These are phyloP conservation scores for Rosa hybrid DNA, from an alignment of 331 rosid species.

Conservation along the genomic window DNA sequence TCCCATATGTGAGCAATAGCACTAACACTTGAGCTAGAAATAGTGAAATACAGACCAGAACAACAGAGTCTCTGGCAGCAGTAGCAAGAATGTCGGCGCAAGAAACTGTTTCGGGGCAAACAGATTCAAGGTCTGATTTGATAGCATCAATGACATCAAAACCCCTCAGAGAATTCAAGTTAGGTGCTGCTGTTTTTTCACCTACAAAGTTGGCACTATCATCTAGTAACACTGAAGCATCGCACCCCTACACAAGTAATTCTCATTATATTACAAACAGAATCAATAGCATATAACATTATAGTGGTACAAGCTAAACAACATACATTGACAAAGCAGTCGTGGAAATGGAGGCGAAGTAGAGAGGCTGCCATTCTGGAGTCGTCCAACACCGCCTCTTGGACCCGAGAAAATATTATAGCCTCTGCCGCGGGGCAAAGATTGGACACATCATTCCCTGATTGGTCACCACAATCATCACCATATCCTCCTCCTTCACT, in stretches of 20 bases:
- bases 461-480: slow-evolving; percentile 30
- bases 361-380: slow-evolving; percentile 86
- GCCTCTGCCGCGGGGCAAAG: slow-evolving; percentile 69
- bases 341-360: slow-evolving; percentile 83
- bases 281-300: background rate
- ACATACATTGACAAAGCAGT: slow-evolving; percentile 90
- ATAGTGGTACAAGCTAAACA: background rate
- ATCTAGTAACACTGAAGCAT: slow-evolving; percentile 83
- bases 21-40: too few relatives aligned
- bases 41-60: slow-evolving; percentile 47
- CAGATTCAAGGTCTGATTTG: slow-evolving; percentile 62
- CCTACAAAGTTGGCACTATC: slow-evolving; percentile 62
- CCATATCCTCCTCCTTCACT: slow-evolving; percentile 41
- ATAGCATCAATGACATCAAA: slow-evolving; percentile 77
- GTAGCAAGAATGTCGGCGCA: slow-evolving; percentile 85
- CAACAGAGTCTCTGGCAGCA: slow-evolving; percentile 78
- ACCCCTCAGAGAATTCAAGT: slow-evolving; percentile 75
- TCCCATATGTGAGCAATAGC: background rate
- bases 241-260: slow-evolving; percentile 63
- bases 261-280: background rate
- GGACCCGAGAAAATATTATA: slow-evolving; percentile 62
- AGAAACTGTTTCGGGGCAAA: slow-evolving; percentile 77
- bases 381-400: slow-evolving; percentile 48
- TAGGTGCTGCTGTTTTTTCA: slow-evolving; percentile 80
- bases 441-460: slow-evolving; percentile 35